Percentiles rank a stretch among this genome's conserved stretches.
These are phyloP conservation scores for Chaetomiaceae sp. DNA, from an alignment of 2,329 filamentous ascomycete genomes.

Conservation along the genomic window DNA sequence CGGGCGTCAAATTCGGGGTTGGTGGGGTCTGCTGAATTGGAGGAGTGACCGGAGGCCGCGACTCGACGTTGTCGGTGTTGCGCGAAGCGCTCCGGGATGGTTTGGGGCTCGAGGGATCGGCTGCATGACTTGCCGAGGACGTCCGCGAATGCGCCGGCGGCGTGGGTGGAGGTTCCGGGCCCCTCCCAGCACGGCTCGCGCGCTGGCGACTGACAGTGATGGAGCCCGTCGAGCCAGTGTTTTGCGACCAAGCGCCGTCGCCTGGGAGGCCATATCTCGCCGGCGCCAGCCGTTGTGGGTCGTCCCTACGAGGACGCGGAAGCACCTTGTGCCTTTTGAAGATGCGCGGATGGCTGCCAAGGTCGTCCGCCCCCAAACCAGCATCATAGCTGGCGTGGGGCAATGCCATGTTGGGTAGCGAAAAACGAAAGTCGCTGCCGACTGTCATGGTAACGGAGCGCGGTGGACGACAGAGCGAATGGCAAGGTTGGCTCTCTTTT, in stretches of 20 bases:
- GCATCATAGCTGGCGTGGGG: constrained; percentile 26
- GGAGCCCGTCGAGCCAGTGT: constrained; percentile 17
- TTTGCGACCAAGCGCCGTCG: constrained; percentile 17
- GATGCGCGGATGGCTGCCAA: constrained; percentile 30
- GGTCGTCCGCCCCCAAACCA: constrained; percentile 24
- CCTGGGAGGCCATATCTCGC: constrained; percentile 17
- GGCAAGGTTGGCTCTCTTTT: constrained; percentile 8
- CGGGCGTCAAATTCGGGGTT: constrained; percentile 65
- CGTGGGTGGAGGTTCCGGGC: constrained; percentile 48
- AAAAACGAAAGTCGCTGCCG: constrained; percentile 18
- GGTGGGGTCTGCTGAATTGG: constrained; percentile 62
- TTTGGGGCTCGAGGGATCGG: constrained; percentile 37
- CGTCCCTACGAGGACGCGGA: constrained; percentile 30
- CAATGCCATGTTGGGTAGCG: constrained; percentile 31
- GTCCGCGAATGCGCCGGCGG: constrained; percentile 55
- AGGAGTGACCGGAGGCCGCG: constrained; percentile 50
- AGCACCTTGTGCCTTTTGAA: constrained; percentile 44
- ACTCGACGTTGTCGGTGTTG: constrained; percentile 34
- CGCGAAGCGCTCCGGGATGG: constrained; percentile 33
- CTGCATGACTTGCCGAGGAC: constrained; percentile 47
- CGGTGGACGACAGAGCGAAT: not conserved
- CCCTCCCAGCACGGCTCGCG: constrained; percentile 14
- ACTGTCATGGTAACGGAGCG: constrained; percentile 22
- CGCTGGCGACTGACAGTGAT: constrained; percentile 9
- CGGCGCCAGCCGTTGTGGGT: constrained; percentile 17